phyloP scores from a whole-genome alignment of 2,329 filamentous ascomycete species.

The Penicillium sp. region DNA sequence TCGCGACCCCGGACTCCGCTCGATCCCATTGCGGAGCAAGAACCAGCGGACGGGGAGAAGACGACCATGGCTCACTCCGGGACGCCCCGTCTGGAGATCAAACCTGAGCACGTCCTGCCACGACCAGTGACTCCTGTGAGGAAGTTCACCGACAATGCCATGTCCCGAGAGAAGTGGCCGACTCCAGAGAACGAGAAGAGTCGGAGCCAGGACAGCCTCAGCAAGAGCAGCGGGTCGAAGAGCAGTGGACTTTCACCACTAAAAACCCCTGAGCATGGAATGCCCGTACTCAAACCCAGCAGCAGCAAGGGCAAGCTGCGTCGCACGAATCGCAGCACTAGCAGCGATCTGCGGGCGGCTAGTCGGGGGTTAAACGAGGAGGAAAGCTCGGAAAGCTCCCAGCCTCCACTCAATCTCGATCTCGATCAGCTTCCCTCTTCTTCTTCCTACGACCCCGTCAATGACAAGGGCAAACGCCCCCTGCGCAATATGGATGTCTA shows the following conservation, averaged over 20 bases:
- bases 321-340: constrained; percentile 68
- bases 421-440: constrained; percentile 51
- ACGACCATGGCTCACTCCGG: constrained; percentile 41
- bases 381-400: too few relatives aligned
- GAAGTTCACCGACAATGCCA: constrained; percentile 40
- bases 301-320: constrained; percentile 66
- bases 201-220: constrained; percentile 21
- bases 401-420: constrained; percentile 39
- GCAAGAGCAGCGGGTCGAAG: constrained; percentile 41
- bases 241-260: constrained; percentile 30
- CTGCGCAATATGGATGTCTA: constrained; percentile 91
- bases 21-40: constrained; percentile 57
- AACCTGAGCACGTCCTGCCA: constrained; percentile 44
- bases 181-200: constrained; percentile 27
- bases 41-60: constrained; percentile 43
- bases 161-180: constrained; percentile 36
- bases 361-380: constrained; percentile 53
- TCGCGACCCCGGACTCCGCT: constrained; percentile 50
- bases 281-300: constrained; percentile 37
- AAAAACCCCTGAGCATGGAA: constrained; percentile 39
- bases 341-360: constrained; percentile 75
- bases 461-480: constrained; percentile 85
- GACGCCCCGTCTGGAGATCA: constrained; percentile 43
- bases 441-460: constrained; percentile 72
- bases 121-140: constrained; percentile 35